Base-by-base conservation (phyloP, 2,329 filamentous ascomycete species). In the Xylariomycetidae sp. region DNA sequence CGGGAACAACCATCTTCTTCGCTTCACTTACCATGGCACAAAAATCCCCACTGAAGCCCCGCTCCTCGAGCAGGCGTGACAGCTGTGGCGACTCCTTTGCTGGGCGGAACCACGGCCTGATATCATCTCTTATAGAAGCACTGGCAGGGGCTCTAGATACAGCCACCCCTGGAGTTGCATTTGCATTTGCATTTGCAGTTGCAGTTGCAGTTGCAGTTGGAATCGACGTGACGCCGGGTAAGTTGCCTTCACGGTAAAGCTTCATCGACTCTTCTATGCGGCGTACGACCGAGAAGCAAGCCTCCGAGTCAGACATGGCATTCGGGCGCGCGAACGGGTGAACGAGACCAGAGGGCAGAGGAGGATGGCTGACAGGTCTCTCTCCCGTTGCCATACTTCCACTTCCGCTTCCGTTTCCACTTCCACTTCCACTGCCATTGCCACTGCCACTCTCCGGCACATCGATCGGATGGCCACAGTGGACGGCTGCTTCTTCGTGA, bases 401-500 rank as follows among this genome's bases (percentile, higher is more conserved):
- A 8, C 20, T 23, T 12, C 8, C 19, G 61, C 65, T 34, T 70
- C 58, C 37, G n/a, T n/a, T n/a, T n/a, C n/a, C n/a, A n/a, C n/a
- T n/a, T n/a, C n/a, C n/a, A n/a, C 70, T 55, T 33, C 60, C 59
- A 27, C 68, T 68, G 18, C 59, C 59, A 34, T 82, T 19, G 34
- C 40, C 39, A 14, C 27, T 17, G 17, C 35, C 33, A 22, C 25
- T 23, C 13, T 44, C 78, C 43, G 82, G 74, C 42, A 76, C 67
- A 48, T 94, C 85, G 38, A 95, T 77, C 10, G 83, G 78, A 46
- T 89, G 81, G 32, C 92, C 92, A 48, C 87, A 93, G 39, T 85
- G 83, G 35, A 89, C 73, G 20, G 90, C 92, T 42, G 92, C 92
- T 52, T 89, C 86, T 58, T 96, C 90, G 53, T 98, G 92, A 49